These are phyloP conservation scores for Diddensiella transvaalensis DNA, from an alignment of 805 yeast genomes.

Conservation along the genomic window DNA sequence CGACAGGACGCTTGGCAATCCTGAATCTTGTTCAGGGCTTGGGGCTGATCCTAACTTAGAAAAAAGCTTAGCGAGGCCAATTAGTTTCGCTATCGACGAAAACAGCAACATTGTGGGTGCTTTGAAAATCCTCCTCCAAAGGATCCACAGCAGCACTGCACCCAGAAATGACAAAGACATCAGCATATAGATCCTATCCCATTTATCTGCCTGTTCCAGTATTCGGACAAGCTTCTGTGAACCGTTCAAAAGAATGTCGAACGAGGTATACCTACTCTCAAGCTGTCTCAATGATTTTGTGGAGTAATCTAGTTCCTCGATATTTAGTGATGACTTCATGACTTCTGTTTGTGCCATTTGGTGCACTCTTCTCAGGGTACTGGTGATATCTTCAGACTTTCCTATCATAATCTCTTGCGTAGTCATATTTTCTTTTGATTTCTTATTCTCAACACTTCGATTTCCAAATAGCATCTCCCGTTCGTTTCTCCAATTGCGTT, in stretches of 20 bases:
- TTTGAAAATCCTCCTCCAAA: slow-evolving; percentile 37
- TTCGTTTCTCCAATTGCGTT: slow-evolving; percentile 18
- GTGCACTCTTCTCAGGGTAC: slow-evolving; percentile 24
- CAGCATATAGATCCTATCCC: slow-evolving; percentile 38
- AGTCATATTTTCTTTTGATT: slow-evolving; percentile 5
- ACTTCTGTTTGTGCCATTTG: slow-evolving; percentile 38
- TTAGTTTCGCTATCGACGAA: slow-evolving; percentile 28
- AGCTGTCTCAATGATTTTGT: slow-evolving; percentile 33
- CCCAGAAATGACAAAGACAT: slow-evolving; percentile 37
- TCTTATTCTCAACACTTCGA: neutral
- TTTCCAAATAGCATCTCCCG: slow-evolving; percentile 22
- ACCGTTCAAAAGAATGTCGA: slow-evolving; percentile 36
- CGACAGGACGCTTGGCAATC: no score
- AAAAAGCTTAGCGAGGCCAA: slow-evolving; percentile 13
- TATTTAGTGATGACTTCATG: slow-evolving; percentile 34
- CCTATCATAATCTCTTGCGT: slow-evolving; percentile 23
- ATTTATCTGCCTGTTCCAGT: slow-evolving; percentile 39
- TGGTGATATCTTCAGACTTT: slow-evolving; percentile 27
- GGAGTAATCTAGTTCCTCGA: slow-evolving; percentile 37
- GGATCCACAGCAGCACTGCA: slow-evolving; percentile 34
- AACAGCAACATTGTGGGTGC: slow-evolving; percentile 34
- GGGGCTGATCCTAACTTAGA: slow-evolving; percentile 1
- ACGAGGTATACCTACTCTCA: slow-evolving; percentile 35
- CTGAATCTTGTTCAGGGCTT: neutral
- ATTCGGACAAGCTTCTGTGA: slow-evolving; percentile 35